Percentiles rank a stretch among this genome's conserved stretches.
Evolutionary conservation across 257 asterid genomes (phyloP).

Genomic region (Ilex aquifolium): DNA sequence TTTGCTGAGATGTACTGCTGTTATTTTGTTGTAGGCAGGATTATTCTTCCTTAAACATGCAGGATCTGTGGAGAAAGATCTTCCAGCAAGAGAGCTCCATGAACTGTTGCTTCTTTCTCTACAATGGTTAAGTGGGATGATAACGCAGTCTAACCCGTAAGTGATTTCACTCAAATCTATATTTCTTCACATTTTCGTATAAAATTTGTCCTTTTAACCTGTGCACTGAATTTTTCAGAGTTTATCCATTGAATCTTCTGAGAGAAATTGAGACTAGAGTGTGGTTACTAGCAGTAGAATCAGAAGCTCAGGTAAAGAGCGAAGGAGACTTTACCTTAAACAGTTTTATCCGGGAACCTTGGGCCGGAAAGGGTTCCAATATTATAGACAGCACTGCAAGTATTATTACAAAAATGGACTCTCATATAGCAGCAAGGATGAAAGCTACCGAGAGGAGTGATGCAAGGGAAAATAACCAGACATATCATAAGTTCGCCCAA

Average conservation of each 20-base stretch:
- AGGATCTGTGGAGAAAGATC: constrained; percentile 75
- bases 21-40: constrained; percentile 60
- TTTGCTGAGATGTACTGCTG: constrained; percentile 6
- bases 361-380: constrained; percentile 62
- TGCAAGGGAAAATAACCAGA: constrained; percentile 51
- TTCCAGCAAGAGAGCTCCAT: constrained; percentile 88
- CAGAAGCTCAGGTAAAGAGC: constrained; percentile 80
- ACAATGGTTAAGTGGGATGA: constrained; percentile 96
- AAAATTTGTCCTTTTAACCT: constrained; percentile 8
- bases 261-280: constrained; percentile 97
- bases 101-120: constrained; percentile 81
- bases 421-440: constrained; percentile 46
- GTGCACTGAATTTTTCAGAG: constrained; percentile 40
- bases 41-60: constrained; percentile 91
- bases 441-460: constrained; percentile 60
- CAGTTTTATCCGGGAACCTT: constrained; percentile 49
- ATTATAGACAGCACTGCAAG: constrained; percentile 75
- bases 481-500: constrained; percentile 48
- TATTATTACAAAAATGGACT: constrained; percentile 71
- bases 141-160: constrained; percentile 77
- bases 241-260: constrained; percentile 80
- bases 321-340: constrained; percentile 56
- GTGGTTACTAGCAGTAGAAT: constrained; percentile 97
- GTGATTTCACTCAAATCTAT: constrained; percentile 16
- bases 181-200: constrained; percentile 12